phyloP scores from a whole-genome alignment of 2,329 filamentous ascomycete genomes.

The Mollisia scopiformis region DNA sequence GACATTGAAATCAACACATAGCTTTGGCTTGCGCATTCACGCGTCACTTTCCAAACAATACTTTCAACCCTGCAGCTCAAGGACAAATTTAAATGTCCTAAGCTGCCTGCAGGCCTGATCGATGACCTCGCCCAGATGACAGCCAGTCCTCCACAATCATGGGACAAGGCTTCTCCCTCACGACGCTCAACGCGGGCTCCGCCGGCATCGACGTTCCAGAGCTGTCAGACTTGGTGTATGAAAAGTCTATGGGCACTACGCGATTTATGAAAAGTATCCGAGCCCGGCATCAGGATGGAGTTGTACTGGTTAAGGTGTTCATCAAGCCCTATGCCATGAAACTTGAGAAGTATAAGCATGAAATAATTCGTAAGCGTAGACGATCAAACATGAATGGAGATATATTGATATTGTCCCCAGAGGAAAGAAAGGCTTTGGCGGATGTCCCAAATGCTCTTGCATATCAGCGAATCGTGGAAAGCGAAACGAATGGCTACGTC shows the following conservation, averaged over 20 bases:
- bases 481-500: conserved; percentile 86
- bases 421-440: conserved; percentile 76
- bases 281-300: conserved; percentile 84
- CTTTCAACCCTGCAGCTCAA: conserved; percentile 24
- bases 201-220: conserved; percentile 94
- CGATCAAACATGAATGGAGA: not conserved
- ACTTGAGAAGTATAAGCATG: conserved; percentile 76
- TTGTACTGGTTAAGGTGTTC: conserved; percentile 92
- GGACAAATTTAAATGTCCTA: conserved; percentile 26
- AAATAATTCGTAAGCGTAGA: conserved; percentile 67
- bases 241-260: conserved; percentile 87
- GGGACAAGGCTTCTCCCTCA: conserved; percentile 96
- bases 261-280: conserved; percentile 97
- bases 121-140: conserved; percentile 35
- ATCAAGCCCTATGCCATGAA: conserved; percentile 90
- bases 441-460: conserved; percentile 89
- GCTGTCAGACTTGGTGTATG: conserved; percentile 86
- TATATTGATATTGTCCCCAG: conserved; percentile 45
- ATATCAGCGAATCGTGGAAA: conserved; percentile 91
- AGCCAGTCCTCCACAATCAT: conserved; percentile 52
- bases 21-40: not conserved
- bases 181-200: conserved; percentile 86
- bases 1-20: not conserved
- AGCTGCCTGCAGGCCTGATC: conserved; percentile 17
- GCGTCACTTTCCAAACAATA: not conserved